Evolutionary conservation across 352 stramenopile species (phyloP).

Genomic region (Pythium brachiatum): DNA sequence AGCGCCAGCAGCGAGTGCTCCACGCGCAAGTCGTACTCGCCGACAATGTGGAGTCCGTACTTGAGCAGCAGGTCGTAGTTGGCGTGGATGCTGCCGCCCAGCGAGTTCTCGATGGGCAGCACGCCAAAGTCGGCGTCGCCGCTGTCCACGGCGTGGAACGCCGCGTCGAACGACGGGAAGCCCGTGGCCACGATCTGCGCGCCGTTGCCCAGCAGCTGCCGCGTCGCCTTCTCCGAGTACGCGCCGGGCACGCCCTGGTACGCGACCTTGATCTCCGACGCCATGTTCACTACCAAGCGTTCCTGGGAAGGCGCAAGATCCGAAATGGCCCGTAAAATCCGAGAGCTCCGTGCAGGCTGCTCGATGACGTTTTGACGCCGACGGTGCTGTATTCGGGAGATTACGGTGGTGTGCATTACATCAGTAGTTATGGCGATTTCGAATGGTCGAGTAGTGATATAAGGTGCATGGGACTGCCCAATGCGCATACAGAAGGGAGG

Average conservation of each 20-base stretch:
- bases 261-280: slow-evolving; percentile 77
- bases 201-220: slow-evolving; percentile 84
- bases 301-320: neutral
- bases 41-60: slow-evolving; percentile 65
- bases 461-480: neutral
- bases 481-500: slow-evolving; percentile 18
- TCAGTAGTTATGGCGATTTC: neutral
- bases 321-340: slow-evolving; percentile 2
- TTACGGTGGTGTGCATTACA: neutral
- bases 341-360: neutral
- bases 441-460: neutral
- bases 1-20: slow-evolving; percentile 93
- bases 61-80: slow-evolving; percentile 91
- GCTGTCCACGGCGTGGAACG: slow-evolving; percentile 52
- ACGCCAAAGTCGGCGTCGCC: slow-evolving; percentile 92
- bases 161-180: slow-evolving; percentile 53
- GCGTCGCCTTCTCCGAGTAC: slow-evolving; percentile 96
- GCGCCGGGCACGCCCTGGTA: slow-evolving; percentile 96
- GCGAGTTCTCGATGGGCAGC: slow-evolving; percentile 94
- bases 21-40: slow-evolving; percentile 71
- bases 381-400: neutral
- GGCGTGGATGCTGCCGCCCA: slow-evolving; percentile 94
- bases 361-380: neutral
- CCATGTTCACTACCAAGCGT: slow-evolving; percentile 9
- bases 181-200: slow-evolving; percentile 65